Conservation (phyloP, 202 grass and related monocot species). For the Thinopyrum obtusiflorum region DNA sequence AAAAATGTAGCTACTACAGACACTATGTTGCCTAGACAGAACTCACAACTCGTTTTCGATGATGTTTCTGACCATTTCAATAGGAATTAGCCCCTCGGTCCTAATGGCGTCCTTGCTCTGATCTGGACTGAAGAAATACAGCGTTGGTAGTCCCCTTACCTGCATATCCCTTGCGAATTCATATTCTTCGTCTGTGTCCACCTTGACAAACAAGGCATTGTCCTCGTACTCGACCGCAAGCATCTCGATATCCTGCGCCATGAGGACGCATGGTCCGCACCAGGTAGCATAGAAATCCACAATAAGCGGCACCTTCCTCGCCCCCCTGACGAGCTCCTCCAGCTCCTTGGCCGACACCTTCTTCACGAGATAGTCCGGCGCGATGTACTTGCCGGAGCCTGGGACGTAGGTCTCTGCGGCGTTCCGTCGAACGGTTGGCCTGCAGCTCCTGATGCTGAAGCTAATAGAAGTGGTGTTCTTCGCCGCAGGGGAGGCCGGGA, state of each 20-base stretch:
- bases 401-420: constrained; percentile 40
- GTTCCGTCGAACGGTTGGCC: constrained; percentile 38
- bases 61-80: constrained; percentile 77
- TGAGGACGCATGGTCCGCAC: constrained; percentile 77
- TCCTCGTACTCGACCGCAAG: constrained; percentile 82
- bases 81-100: constrained; percentile 78
- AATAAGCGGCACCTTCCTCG: constrained; percentile 68
- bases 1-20: constrained; percentile 16
- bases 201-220: constrained; percentile 76
- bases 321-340: constrained; percentile 56
- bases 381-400: constrained; percentile 52
- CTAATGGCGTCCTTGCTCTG: constrained; percentile 75
- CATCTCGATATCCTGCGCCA: constrained; percentile 80
- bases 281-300: constrained; percentile 84
- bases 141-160: constrained; percentile 74
- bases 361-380: constrained; percentile 59
- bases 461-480: neutral
- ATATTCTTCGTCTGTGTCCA: constrained; percentile 83
- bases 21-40: neutral
- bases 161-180: constrained; percentile 95
- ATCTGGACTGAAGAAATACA: constrained; percentile 93
- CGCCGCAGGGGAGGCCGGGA: neutral
- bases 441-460: neutral
- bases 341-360: constrained; percentile 82
- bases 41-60: constrained; percentile 86